Evolutionary conservation across 176 grass and related monocot genomes (phyloP).

Genomic region (Phyllostachys edulis): DNA sequence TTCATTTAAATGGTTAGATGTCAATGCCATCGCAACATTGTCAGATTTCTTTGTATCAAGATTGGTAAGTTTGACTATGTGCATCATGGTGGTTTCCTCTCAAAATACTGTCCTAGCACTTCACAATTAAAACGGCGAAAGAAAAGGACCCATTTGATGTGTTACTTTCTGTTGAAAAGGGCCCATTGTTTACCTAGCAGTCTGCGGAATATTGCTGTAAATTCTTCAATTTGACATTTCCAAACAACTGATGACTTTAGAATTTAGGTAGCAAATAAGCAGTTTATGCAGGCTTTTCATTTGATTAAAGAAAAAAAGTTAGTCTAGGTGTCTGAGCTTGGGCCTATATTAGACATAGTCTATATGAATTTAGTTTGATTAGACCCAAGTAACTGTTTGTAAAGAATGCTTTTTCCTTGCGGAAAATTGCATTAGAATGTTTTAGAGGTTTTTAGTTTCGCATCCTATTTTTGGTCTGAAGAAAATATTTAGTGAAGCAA

Average conservation of each 20-base stretch:
- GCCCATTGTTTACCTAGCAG: not conserved
- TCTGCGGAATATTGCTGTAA: not conserved
- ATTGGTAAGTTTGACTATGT: constrained; percentile 63
- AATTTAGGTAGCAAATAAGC: constrained; percentile 7
- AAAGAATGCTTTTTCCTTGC: no score
- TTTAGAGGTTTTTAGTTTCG: not conserved
- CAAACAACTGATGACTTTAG: not conserved
- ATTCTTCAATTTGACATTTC: not conserved
- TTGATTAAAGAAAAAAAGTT: not conserved
- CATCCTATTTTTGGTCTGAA: constrained; percentile 3
- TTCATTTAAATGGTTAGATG: constrained; percentile 61
- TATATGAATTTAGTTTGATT: not conserved
- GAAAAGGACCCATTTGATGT: not conserved
- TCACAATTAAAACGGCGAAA: not conserved
- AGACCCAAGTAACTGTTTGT: no score
- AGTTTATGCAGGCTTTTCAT: not conserved
- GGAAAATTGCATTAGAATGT: no score
- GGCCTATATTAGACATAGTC: not conserved
- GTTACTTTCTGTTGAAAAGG: constrained; percentile 3
- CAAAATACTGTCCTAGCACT: not conserved
- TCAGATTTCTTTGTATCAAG: constrained; percentile 89
- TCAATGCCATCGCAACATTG: constrained; percentile 56
- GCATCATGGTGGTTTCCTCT: constrained; percentile 33
- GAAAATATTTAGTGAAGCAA: constrained; percentile 11
- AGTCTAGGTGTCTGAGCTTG: not conserved